Evolutionary conservation across 768 basidiomycete genomes (phyloP).

Genomic region (Naganishia randhawae): DNA sequence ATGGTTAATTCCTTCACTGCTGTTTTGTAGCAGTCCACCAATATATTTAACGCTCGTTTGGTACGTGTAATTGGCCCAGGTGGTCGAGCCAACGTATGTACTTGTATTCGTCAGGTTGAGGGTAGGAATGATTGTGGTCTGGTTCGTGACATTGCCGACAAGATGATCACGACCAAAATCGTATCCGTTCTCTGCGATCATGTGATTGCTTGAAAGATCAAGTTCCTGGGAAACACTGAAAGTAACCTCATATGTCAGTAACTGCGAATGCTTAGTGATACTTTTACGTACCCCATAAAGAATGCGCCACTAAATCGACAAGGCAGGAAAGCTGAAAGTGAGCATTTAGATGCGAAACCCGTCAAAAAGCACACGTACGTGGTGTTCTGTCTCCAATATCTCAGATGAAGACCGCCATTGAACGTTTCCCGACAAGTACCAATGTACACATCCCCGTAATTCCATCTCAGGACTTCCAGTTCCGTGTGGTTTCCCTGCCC

Average conservation of each 20-base stretch:
- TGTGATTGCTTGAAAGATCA: conserved; percentile 57
- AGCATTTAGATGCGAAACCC: background rate
- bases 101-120: conserved; percentile 58
- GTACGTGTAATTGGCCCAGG: conserved; percentile 68
- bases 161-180: conserved; percentile 80
- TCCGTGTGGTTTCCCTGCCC: conserved; percentile 71
- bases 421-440: conserved; percentile 83
- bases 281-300: conserved; percentile 40
- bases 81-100: conserved; percentile 63
- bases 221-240: conserved; percentile 38
- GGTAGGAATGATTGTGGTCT: conserved; percentile 33
- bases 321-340: background rate
- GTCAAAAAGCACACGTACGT: conserved; percentile 30
- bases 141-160: conserved; percentile 74
- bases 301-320: conserved; percentile 33
- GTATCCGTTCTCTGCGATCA: conserved; percentile 73
- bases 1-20: conserved; percentile 56
- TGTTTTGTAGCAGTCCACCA: conserved; percentile 66
- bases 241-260: background rate
- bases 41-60: conserved; percentile 65
- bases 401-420: conserved; percentile 78
- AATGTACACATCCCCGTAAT: conserved; percentile 73
- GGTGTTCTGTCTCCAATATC: conserved; percentile 80
- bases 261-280: background rate
- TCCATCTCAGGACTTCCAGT: conserved; percentile 75